Evolutionary conservation across 441 rosid species (phyloP), one percentile per base, ranked within the genome.

Genomic region (Caryocar brasiliense): DNA sequence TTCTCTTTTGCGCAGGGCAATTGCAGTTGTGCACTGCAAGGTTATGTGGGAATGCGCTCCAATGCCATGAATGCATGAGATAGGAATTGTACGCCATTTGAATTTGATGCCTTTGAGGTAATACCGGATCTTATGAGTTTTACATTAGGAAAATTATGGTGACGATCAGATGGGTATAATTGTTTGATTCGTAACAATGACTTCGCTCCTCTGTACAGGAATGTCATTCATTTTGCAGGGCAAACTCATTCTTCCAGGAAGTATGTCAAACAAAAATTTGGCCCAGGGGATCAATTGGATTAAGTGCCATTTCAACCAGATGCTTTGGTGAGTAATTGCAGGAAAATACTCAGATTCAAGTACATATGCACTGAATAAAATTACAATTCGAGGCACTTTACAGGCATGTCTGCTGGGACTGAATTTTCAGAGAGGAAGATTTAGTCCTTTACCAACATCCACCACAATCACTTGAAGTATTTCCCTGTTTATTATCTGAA

Each of bases 391-490:
- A n/a, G n/a, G n/a, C n/a, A n/a, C 20, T 13, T 15, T 17, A 15
- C 17, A n/a, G 28, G 0, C 4, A 15, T 12, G 19, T 38, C 8
- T 18, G 6, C 22, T n/a, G 37, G 11, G 44, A 9, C 17, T 35
- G 40, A 23, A 19, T 40, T 43, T 51, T 81, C 71, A 89, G 2
- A 89, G 85, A 74, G 91, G 94, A 56, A 86, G 48, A 67, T 89
- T 66, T 38, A 89, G 91, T 15, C 97, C 95, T 65, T 81, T 83
- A 6, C 95, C 93, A 47, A 83, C 36, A 0, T 89, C 89, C 44
- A 89, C 79, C 11, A 93, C 91, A 48, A 83, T 80, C 33, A 71
- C 47, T 59, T 89, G 62, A 8, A 83, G 94, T 52, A 82, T 66
- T 43, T 86, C 91, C 64, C 60, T 82, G 68, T 82, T 71, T 41